phyloP scores from a whole-genome alignment of 75 land plant species.

The Adiantum capillusveneris region DNA sequence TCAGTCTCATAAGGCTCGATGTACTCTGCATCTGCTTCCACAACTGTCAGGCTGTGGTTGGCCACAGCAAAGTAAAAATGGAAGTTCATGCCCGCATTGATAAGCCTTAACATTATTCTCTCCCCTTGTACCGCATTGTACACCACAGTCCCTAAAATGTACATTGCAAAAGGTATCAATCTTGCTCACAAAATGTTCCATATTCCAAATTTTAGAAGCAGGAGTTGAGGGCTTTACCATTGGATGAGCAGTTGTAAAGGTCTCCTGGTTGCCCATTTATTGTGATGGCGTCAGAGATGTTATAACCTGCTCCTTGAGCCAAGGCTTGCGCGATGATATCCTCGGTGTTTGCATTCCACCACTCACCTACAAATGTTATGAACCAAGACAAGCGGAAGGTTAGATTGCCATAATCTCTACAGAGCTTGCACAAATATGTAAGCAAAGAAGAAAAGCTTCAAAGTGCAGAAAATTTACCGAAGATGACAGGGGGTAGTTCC shows the following conservation, averaged over 20 bases:
- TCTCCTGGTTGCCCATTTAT: slow-evolving; percentile 78
- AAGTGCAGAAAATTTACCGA: neutral
- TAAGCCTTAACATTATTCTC: slow-evolving; percentile 14
- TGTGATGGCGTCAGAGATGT: slow-evolving; percentile 37
- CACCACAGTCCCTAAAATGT: slow-evolving; percentile 10
- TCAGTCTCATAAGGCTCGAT: slow-evolving; percentile 21
- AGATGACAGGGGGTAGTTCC: slow-evolving; percentile 8
- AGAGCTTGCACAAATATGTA: neutral
- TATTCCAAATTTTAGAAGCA: no score
- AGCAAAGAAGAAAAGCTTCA: neutral
- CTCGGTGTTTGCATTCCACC: slow-evolving; percentile 33
- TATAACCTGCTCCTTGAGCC: no score
- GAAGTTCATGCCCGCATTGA: slow-evolving; percentile 20
- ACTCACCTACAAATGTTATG: no score
- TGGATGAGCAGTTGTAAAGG: slow-evolving; percentile 39
- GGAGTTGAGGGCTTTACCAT: no score
- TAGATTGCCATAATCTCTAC: no score
- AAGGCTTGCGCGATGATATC: slow-evolving; percentile 5
- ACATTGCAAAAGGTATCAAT: neutral
- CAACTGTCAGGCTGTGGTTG: slow-evolving; percentile 30
- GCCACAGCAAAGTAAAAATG: slow-evolving; percentile 21
- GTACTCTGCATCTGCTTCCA: slow-evolving; percentile 23
- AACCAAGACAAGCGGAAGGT: no score
- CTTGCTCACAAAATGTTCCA: no score
- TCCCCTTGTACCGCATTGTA: slow-evolving; percentile 15